These are phyloP conservation scores for Insectozyma bohioensis DNA, from an alignment of 1,139 yeast genomes.

Conservation along the genomic window DNA sequence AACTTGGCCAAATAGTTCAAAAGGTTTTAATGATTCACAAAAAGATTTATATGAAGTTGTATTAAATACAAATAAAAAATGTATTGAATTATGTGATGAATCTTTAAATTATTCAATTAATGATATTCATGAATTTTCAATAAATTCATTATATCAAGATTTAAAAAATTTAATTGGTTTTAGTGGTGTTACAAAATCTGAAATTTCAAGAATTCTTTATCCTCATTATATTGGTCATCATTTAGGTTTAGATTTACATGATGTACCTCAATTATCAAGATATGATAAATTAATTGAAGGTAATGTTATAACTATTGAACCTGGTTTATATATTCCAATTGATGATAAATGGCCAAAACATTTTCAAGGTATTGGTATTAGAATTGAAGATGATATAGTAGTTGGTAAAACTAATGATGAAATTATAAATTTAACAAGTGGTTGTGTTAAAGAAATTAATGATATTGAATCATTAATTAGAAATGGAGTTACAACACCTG, in stretches of 20 bases:
- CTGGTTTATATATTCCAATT: slow-evolving; percentile 86
- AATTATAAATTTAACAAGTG: slow-evolving; percentile 63
- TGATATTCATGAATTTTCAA: slow-evolving; percentile 74
- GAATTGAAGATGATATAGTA: slow-evolving; percentile 91
- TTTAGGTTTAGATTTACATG: slow-evolving; percentile 91
- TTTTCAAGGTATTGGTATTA: slow-evolving; percentile 86
- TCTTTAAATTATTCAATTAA: slow-evolving; percentile 56
- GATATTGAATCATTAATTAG: slow-evolving; percentile 71
- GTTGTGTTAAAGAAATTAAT: slow-evolving; percentile 79
- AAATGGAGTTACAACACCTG: slow-evolving; percentile 53
- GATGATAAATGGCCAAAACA: slow-evolving; percentile 69
- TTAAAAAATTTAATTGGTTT: slow-evolving; percentile 72
- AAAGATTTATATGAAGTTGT: slow-evolving; percentile 87
- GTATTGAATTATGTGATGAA: slow-evolving; percentile 68
- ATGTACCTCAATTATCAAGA: slow-evolving; percentile 63
- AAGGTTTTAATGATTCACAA: slow-evolving; percentile 74
- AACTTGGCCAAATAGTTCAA: slow-evolving; percentile 85
- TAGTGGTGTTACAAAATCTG: slow-evolving; percentile 42
- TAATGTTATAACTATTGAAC: slow-evolving; percentile 89
- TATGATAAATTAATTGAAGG: slow-evolving; percentile 51
- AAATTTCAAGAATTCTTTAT: slow-evolving; percentile 59
- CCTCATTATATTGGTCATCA: slow-evolving; percentile 98
- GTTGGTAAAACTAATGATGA: slow-evolving; percentile 62
- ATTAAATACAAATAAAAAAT: slow-evolving; percentile 73
- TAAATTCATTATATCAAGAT: slow-evolving; percentile 57